Base-by-base conservation (phyloP, 257 asterid genomes). In the Capsicum chinense region DNA sequence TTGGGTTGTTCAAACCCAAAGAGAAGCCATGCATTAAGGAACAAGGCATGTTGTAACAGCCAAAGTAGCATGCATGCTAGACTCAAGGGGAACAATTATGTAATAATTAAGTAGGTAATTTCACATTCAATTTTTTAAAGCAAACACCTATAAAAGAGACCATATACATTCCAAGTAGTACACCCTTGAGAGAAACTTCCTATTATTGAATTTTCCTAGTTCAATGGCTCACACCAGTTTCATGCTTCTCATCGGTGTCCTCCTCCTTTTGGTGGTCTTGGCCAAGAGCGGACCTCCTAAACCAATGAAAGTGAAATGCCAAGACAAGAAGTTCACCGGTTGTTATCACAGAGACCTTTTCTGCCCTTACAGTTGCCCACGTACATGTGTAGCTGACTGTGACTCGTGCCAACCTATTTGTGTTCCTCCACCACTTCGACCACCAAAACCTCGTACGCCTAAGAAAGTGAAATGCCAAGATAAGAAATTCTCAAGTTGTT, bases 331-430 rank as follows among this genome's bases (percentile, higher is more conserved):
- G 6, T 92, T 86, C 87, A 39, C 91, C 1, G 4, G 0, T 1
- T 92, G 98, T 81, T 83, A 54, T 89, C 56, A 79, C 0, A 83
- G 76, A 6, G 87, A 88, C 26, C 88, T 88, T 6, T 62, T 35
- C 74, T 94, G 98, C 58, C 97, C 98, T 5, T 69, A 15, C 7
- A 21, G 68, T 14, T 94, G 98, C 56, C 93, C 83, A 5, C 87
- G 85, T 3, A 81, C 44, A 44, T 93, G 98, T 85, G 80, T 66
- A 7, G 91, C 87, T 67, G 89, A 92, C 17, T 93, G 98, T 86
- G 26, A 9, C 0, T 39, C 91, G 0, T 93, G 98, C 84, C 73
- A 83, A 83, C 85, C 97, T 0, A 85, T 86, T 6, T 92, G 95
- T 71, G 69, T 80, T n/a, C 10, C 79, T 13, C 52, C 81, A 7